Conservation (phyloP, 1,284 basidiomycete species). For the Pterula multifida region DNA sequence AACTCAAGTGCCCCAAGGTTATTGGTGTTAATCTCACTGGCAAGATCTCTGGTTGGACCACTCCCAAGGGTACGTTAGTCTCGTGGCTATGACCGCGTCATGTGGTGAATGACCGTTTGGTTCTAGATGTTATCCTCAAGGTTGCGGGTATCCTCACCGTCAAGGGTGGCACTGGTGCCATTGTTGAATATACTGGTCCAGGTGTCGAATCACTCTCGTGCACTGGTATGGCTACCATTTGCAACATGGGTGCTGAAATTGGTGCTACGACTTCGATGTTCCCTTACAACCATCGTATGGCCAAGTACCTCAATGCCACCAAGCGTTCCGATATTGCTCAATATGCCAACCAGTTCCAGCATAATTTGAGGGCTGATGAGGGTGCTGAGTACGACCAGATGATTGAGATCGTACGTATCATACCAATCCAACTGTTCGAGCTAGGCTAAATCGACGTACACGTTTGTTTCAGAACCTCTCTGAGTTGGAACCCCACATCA, state of each 20-base stretch:
- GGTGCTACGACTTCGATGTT: conserved; percentile 98
- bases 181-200: conserved; percentile 89
- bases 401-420: conserved; percentile 72
- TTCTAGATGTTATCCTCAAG: conserved; percentile 86
- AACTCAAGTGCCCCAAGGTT: conserved; percentile 98
- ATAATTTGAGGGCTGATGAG: conserved; percentile 88
- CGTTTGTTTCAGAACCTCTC: conserved; percentile 61
- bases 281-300: conserved; percentile 97
- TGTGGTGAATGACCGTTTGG: conserved; percentile 4
- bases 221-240: conserved; percentile 99
- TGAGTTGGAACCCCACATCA: conserved; percentile 98
- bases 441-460: not conserved
- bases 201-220: conserved; percentile 95
- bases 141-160: conserved; percentile 95
- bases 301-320: conserved; percentile 87
- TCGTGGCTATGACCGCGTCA: not conserved
- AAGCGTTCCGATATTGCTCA: conserved; percentile 82
- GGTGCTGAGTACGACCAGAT: conserved; percentile 89
- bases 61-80: conserved; percentile 72
- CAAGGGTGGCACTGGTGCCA: conserved; percentile 96
- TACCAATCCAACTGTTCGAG: not conserved
- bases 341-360: conserved; percentile 83
- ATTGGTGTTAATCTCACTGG: conserved; percentile 97
- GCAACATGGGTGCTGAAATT: conserved; percentile 99
- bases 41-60: conserved; percentile 93